A percentile compares a stretch with the other conserved stretches of the same genome.
These are phyloP conservation scores for Melastoma malabathricum DNA, from an alignment of 345 rosid species.

Conservation along the genomic window DNA sequence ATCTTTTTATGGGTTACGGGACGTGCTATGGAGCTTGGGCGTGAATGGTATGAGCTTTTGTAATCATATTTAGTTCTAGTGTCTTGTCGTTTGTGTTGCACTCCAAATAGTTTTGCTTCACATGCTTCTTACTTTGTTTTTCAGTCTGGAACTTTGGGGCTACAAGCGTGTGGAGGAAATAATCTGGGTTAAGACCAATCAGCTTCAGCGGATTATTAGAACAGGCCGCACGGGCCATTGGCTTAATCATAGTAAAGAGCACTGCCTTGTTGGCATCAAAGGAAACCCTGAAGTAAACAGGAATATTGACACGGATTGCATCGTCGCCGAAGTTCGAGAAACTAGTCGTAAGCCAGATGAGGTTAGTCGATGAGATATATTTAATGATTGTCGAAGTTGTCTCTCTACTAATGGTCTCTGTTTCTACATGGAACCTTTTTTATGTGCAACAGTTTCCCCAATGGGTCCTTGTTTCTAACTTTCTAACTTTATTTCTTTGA, in stretches of 20 bases:
- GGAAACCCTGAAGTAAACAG: conserved; percentile 90
- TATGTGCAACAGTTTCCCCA: too few relatives aligned
- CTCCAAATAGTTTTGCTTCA: background rate
- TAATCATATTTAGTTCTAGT: background rate
- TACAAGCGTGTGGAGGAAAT: conserved; percentile 93
- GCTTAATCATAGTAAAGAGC: conserved; percentile 99
- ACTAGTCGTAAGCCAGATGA: conserved; percentile 98
- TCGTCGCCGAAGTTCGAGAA: conserved; percentile 99
- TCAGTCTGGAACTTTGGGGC: conserved; percentile 96
- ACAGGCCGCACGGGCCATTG: conserved; percentile 98
- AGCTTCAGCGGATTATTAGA: conserved; percentile 95
- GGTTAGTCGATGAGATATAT: conserved; percentile 32
- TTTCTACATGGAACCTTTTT: too few relatives aligned
- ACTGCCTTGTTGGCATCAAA: conserved; percentile 96
- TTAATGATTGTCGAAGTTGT: background rate
- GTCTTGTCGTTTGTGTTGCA: background rate
- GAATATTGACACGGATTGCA: conserved; percentile 93
- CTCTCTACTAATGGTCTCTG: too few relatives aligned
- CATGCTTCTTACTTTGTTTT: background rate
- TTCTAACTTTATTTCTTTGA: too few relatives aligned
- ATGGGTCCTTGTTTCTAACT: too few relatives aligned
- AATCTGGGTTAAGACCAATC: conserved; percentile 91
- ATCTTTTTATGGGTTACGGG: conserved; percentile 99
- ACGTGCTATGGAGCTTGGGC: conserved; percentile 99
- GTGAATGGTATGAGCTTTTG: conserved; percentile 55